Evolutionary conservation across 73 alveolate species (phyloP), one percentile per base, ranked within the genome.

Genomic region (Urostyla sp.): DNA sequence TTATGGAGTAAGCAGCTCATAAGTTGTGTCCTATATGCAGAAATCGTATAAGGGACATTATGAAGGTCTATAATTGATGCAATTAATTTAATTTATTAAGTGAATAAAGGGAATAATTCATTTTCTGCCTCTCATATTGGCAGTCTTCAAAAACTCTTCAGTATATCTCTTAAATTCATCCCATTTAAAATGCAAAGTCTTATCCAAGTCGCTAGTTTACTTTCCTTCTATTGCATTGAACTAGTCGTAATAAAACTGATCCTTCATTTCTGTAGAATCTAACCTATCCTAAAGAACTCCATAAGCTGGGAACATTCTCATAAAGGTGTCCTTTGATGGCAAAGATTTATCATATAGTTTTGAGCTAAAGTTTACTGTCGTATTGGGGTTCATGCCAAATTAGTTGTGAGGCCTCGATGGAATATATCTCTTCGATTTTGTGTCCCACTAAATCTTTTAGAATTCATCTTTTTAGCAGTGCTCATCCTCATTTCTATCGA

Each of bases 21-120:
- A 69, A 69, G 35, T 24, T 69, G 13, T 69, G 83, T 45, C 83
- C 83, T 28, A 69, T 69, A 5, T 69, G 83, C 69, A 69, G 83
- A 69, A 34, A 69, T 30, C 44, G 83, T 34, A 59, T 69, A 6
- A 69, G 32, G 16, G 67, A 46, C 4, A 1, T 69, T 3, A 32
- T 32, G n/a, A 69, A 48, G 72, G 69, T 69, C 34, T 69, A 69
- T 38, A 69, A 69, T 46, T 69, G 83, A 69, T 10, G 16, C 10
- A 16, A 11, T 40, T 40, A 16, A 40, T 10, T 40, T 31, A 60
- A 20, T 10, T 13, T 13, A 13, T 13, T 15, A 3, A 31, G 4
- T 60, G 13, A 31, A 56, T 15, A 21, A 18, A 26, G 30, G 16
- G 5, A 16, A 26, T 6, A 18, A 18, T 8, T 63, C 79, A 63